Conservation (phyloP, 495 filamentous ascomycete genomes). For the Neurospora sp. region DNA sequence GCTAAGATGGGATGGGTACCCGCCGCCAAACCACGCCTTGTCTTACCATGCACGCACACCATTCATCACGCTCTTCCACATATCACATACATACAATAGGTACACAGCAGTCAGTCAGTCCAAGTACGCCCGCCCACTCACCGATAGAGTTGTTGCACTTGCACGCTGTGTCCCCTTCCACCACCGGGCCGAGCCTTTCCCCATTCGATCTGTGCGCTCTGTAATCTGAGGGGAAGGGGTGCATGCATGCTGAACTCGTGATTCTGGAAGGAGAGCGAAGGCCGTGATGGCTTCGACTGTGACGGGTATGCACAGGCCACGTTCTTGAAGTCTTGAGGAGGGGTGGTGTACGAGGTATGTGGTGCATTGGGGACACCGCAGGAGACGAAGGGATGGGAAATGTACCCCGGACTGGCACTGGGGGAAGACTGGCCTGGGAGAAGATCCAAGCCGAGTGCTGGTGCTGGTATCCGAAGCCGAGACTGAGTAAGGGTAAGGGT, state of each 20-base stretch:
- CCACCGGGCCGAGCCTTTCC: neutral
- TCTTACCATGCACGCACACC: neutral
- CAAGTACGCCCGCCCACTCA: neutral
- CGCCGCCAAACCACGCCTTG: neutral
- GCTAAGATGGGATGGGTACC: neutral
- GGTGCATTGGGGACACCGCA: neutral
- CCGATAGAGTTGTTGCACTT: neutral
- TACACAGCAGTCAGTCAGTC: too few species aligned
- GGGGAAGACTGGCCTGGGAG: too few species aligned
- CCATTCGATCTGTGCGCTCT: neutral
- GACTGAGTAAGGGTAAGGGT: too few species aligned
- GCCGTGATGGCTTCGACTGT: too few species aligned
- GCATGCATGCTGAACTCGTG: neutral
- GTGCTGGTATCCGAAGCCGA: neutral
- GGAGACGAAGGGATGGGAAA: neutral
- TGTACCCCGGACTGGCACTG: neutral
- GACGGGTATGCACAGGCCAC: neutral
- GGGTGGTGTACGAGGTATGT: neutral
- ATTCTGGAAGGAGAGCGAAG: neutral
- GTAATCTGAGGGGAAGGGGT: neutral
- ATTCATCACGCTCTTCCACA: too few species aligned
- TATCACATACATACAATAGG: too few species aligned
- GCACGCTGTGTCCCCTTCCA: neutral
- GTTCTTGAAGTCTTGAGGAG: neutral
- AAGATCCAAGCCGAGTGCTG: neutral